phyloP scores from a whole-genome alignment of 257 asterid genomes.

The Agastache rugosa region DNA sequence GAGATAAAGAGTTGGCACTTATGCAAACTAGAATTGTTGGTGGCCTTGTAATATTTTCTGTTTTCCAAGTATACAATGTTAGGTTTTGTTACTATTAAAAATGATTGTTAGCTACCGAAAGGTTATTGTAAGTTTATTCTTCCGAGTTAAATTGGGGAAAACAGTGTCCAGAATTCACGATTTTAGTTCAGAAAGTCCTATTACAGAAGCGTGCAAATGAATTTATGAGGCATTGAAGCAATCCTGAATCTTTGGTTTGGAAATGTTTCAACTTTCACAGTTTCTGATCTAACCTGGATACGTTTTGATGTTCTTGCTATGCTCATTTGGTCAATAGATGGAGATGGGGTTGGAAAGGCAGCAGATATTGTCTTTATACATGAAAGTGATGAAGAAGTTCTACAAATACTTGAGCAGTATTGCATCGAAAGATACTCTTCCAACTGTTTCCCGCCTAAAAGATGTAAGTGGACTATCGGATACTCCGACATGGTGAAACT shows the following conservation, averaged over 20 bases:
- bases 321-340: slow-evolving; percentile 49
- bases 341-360: slow-evolving; percentile 80
- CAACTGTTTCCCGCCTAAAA: slow-evolving; percentile 61
- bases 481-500: background rate
- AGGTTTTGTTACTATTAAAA: background rate
- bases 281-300: background rate
- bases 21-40: background rate
- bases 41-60: background rate
- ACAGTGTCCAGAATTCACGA: background rate
- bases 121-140: background rate
- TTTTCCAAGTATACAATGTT: background rate
- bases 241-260: slow-evolving; percentile 7
- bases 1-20: background rate
- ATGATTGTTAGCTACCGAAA: background rate
- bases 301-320: background rate
- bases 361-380: slow-evolving; percentile 69
- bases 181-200: background rate
- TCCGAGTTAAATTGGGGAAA: background rate
- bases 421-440: slow-evolving; percentile 51
- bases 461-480: slow-evolving; percentile 52
- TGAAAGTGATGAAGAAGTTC: slow-evolving; percentile 79
- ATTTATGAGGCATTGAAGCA: background rate
- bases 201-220: background rate
- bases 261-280: background rate
- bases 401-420: slow-evolving; percentile 54